A percentile compares a stretch with the other conserved stretches of the same genome.
These are phyloP conservation scores for Geum urbanum DNA, from an alignment of 306 rosid genomes.

Conservation along the genomic window DNA sequence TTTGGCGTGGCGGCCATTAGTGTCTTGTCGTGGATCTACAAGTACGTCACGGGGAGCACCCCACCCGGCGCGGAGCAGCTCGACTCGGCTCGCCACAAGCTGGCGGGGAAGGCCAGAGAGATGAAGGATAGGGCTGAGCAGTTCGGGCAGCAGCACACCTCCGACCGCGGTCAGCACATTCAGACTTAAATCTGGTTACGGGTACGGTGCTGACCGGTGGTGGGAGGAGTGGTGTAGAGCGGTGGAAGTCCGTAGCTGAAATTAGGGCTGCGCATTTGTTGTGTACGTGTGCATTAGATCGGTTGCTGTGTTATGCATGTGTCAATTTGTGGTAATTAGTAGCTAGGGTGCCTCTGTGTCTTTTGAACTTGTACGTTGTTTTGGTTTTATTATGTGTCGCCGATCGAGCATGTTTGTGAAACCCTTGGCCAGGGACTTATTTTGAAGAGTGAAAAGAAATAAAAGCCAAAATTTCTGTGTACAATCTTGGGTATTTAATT, in stretches of 20 bases:
- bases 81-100: slow-evolving; percentile 46
- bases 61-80: slow-evolving; percentile 48
- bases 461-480: not conserved
- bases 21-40: slow-evolving; percentile 60
- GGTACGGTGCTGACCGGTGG: not conserved
- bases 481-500: no score
- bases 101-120: slow-evolving; percentile 57
- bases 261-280: not conserved
- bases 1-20: slow-evolving; percentile 69
- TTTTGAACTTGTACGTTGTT: not conserved
- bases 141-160: slow-evolving; percentile 47
- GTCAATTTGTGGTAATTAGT: not conserved
- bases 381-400: not conserved
- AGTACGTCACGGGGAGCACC: slow-evolving; percentile 50
- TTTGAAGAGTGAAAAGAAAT: not conserved
- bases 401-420: not conserved
- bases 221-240: not conserved
- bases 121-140: slow-evolving; percentile 64
- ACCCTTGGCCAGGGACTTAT: not conserved
- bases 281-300: not conserved
- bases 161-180: slow-evolving; percentile 27
- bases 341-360: not conserved
- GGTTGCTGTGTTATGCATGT: not conserved
- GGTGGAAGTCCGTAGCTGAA: not conserved
- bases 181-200: not conserved